A percentile compares a stretch with the other conserved stretches of the same genome.
Evolutionary conservation across 1,284 basidiomycete genomes (phyloP).

Genomic region (Calocybe gambosa): DNA sequence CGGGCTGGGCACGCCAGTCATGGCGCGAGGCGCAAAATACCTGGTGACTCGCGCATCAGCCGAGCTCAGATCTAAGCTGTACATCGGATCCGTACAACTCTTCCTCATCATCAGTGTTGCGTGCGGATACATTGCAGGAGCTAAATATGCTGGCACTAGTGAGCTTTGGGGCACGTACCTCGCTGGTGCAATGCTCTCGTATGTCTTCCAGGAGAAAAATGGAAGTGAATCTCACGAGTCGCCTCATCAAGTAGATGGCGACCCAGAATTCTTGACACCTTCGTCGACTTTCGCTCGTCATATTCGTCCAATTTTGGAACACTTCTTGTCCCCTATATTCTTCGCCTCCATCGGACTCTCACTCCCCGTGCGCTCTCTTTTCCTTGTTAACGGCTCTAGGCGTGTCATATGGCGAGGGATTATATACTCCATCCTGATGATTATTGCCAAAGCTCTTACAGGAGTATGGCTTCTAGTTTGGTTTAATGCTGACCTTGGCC

Average conservation of each 20-base stretch:
- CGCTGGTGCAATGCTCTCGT: constrained; percentile 26
- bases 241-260: neutral
- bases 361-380: constrained; percentile 29
- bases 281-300: constrained; percentile 20
- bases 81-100: constrained; percentile 18
- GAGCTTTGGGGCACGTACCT: constrained; percentile 36
- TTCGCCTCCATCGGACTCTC: constrained; percentile 32
- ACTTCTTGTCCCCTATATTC: constrained; percentile 30
- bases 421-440: constrained; percentile 31
- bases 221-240: neutral
- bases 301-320: constrained; percentile 23
- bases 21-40: constrained; percentile 15
- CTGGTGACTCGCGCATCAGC: constrained; percentile 1
- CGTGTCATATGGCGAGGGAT: constrained; percentile 33
- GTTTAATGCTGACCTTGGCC: constrained; percentile 16
- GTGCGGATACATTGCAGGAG: constrained; percentile 28
- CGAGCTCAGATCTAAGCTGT: constrained; percentile 6
- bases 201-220: constrained; percentile 18
- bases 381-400: constrained; percentile 25
- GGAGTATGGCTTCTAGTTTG: constrained; percentile 29
- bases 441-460: constrained; percentile 26
- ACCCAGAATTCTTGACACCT: constrained; percentile 10
- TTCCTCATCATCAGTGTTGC: constrained; percentile 22
- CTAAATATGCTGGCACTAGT: constrained; percentile 32
- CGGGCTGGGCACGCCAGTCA: constrained; percentile 22